A percentile compares a stretch with the other conserved stretches of the same genome.
These are phyloP conservation scores for Eimeria acervulina DNA, from an alignment of 169 alveolate genomes.

Conservation along the genomic window DNA sequence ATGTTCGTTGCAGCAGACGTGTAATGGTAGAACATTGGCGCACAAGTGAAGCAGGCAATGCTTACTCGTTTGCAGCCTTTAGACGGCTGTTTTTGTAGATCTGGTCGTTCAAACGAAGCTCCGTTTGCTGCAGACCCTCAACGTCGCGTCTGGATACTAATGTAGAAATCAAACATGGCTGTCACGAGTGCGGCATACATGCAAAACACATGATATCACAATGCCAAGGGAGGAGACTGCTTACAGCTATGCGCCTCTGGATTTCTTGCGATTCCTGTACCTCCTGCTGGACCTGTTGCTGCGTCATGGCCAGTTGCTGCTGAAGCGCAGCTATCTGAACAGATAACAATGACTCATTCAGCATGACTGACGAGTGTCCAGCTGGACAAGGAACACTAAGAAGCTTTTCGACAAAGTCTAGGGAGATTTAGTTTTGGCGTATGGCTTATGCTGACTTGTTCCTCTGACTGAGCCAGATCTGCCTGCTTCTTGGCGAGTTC, in stretches of 20 bases:
- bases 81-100: slow-evolving; percentile 78
- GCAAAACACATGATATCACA: neutral
- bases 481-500: slow-evolving; percentile 60
- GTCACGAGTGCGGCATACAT: neutral
- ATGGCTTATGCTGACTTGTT: neutral
- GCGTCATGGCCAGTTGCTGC: slow-evolving; percentile 66
- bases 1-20: neutral
- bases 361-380: neutral
- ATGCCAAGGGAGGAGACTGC: neutral
- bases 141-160: neutral
- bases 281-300: slow-evolving; percentile 73
- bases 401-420: neutral
- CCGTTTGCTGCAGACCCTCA: slow-evolving; percentile 77
- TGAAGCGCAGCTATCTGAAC: slow-evolving; percentile 68
- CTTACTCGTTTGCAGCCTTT: slow-evolving; percentile 80
- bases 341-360: neutral
- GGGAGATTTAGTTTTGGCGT: neutral
- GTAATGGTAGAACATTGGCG: neutral
- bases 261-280: slow-evolving; percentile 65
- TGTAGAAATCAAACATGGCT: neutral
- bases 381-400: neutral
- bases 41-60: neutral
- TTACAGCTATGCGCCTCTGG: slow-evolving; percentile 67
- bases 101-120: slow-evolving; percentile 75
- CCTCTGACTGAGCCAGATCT: slow-evolving; percentile 77